Percentiles rank a stretch among this genome's conserved stretches.
These are phyloP conservation scores for Heliamphora pulchella DNA, from an alignment of 179 eudicot genomes.

Conservation along the genomic window DNA sequence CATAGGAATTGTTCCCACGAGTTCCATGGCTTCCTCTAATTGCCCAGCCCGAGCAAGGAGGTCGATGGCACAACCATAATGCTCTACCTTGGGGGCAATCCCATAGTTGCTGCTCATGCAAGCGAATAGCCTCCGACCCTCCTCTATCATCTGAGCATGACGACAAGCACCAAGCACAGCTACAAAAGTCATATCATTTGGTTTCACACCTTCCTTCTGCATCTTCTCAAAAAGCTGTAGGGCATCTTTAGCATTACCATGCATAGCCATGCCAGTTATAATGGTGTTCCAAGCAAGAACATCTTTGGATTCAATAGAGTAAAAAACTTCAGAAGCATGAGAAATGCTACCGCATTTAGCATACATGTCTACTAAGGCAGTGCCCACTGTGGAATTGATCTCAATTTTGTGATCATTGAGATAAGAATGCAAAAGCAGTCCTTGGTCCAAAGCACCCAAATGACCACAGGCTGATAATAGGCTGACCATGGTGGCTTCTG, in stretches of 20 bases:
- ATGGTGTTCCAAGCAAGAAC: conserved; percentile 40
- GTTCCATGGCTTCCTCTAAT: conserved; percentile 32
- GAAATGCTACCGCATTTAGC: conserved; percentile 36
- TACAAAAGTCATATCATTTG: conserved; percentile 34
- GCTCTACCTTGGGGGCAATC: conserved; percentile 32
- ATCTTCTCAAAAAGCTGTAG: conserved; percentile 22
- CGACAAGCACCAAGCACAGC: conserved; percentile 37
- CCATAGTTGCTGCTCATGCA: conserved; percentile 28
- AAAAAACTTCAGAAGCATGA: conserved; percentile 28
- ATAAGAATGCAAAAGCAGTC: conserved; percentile 21
- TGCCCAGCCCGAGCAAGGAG: conserved; percentile 36
- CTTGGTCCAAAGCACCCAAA: conserved; percentile 33
- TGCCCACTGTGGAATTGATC: conserved; percentile 24
- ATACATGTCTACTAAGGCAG: conserved; percentile 43
- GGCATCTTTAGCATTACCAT: conserved; percentile 29
- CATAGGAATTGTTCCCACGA: conserved; percentile 37
- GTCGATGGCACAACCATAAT: conserved; percentile 35
- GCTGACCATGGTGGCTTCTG: conserved; percentile 30
- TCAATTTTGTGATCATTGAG: conserved; percentile 21
- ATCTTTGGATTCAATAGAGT: conserved; percentile 26
- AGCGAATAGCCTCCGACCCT: conserved; percentile 27
- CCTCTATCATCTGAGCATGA: conserved; percentile 33
- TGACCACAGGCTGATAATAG: conserved; percentile 34
- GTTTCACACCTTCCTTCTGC: conserved; percentile 26
- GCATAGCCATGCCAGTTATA: conserved; percentile 32